A percentile compares a stretch with the other conserved stretches of the same genome.
phyloP scores from a whole-genome alignment of 2,329 filamentous ascomycete genomes.

The Paecilomyces variotii region DNA sequence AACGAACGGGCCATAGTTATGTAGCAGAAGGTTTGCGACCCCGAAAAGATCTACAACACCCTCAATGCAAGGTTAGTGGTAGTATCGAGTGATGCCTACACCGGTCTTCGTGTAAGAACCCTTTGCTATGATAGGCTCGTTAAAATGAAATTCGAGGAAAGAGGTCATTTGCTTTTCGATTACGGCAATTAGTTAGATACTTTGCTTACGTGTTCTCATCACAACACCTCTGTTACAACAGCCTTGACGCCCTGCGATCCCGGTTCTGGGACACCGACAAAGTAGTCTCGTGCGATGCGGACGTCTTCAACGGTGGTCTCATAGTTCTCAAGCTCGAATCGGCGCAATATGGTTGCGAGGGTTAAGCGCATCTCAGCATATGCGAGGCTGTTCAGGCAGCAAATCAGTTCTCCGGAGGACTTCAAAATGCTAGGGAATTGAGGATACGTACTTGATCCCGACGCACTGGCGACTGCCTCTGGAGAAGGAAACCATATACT shows the following conservation, averaged over 20 bases:
- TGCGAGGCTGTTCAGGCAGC: constrained; percentile 20
- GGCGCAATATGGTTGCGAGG: constrained; percentile 19
- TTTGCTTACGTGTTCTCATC: not conserved
- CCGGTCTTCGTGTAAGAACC: not conserved
- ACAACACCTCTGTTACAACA: not conserved
- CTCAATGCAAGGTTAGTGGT: not conserved
- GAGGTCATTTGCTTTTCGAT: not conserved
- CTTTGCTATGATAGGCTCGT: not conserved
- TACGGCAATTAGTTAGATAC: not conserved
- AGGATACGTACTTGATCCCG: constrained; percentile 32
- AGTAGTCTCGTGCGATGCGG: constrained; percentile 17
- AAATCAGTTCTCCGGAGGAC: not conserved
- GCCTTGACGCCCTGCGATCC: not conserved
- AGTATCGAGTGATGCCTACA: not conserved
- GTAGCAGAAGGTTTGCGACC: too few species aligned
- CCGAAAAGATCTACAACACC: not conserved
- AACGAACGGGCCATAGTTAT: too few species aligned
- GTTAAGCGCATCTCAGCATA: constrained; percentile 24
- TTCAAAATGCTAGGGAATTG: too few species aligned
- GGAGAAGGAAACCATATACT: constrained; percentile 31
- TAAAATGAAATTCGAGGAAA: not conserved
- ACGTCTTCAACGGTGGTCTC: constrained; percentile 25
- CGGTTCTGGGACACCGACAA: constrained; percentile 8
- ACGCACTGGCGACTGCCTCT: constrained; percentile 39
- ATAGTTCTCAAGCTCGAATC: constrained; percentile 23